Evolutionary conservation across 2,329 filamentous ascomycete genomes (phyloP), one percentile per base, ranked within the genome.

Genomic region (Diaporthe vaccinii): DNA sequence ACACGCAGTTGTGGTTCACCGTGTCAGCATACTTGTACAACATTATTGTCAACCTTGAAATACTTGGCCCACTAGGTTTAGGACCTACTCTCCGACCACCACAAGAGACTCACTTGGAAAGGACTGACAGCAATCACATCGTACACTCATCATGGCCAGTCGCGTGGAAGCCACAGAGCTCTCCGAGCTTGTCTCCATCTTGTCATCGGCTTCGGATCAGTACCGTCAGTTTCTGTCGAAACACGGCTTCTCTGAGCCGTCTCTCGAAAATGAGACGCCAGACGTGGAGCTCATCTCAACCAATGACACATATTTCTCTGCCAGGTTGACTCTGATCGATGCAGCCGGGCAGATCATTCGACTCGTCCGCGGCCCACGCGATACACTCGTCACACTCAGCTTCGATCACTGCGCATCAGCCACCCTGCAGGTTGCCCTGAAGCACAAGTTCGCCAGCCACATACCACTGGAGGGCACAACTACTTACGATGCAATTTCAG

Each of bases 391-490:
- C 31, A 36, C 57, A 6, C 57, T 59, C 31, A 59, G 57, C 34
- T 59, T 59, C 34, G 57, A 59, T 14, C 57, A 59, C 31, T 59
- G 57, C 57, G 57, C 57, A 59, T 59, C 57, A 39, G 57, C 57
- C 34, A 59, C 57, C 31, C 20, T 59, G 34, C 57, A 59, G 20
- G 10, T 59, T 39, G 34, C 22, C 57, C 31, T 59, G 34, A 59
- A 59, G 31, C 31, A 59, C 34, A 59, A 59, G 31, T 39, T 59
- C 57, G 57, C 57, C 34, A 39, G 34, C 9, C 57, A 59, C 57
- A 59, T 59, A 20, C 57, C 57, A n/a, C 31, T 59, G 57, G 31
- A 59, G 57, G 57, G 34, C 31, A 59, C 57, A 34, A 59, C 57
- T 14, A 59, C 57, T 22, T 59, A 59, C 57, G 57, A 59, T 14